Evolutionary conservation across 352 stramenopile species (phyloP).

Genomic region (Pythium biforme): DNA sequence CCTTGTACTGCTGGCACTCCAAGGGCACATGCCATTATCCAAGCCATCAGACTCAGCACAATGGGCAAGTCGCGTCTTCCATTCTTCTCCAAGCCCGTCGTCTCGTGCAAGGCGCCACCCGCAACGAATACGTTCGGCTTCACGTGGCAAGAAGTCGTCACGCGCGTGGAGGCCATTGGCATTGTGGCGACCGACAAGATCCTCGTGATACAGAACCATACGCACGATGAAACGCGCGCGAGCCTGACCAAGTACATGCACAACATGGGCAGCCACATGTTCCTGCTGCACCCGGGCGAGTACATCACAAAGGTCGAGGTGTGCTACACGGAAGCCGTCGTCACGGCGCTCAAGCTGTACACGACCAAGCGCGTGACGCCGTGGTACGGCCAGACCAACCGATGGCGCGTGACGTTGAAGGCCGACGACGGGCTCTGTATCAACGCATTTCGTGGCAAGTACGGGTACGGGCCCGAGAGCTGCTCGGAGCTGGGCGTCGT

Average conservation of each 20-base stretch:
- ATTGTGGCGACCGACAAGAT: background rate
- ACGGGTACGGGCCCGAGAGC: background rate
- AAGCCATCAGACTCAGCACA: too few relatives aligned
- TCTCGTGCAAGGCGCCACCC: background rate
- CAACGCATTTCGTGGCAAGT: slow-evolving; percentile 7
- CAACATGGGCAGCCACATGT: background rate
- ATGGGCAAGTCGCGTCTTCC: background rate
- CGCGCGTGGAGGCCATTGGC: slow-evolving; percentile 4
- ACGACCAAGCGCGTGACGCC: slow-evolving; percentile 14
- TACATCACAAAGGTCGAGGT: slow-evolving; percentile 12
- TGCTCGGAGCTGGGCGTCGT: slow-evolving; percentile 6
- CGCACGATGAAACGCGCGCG: slow-evolving; percentile 1
- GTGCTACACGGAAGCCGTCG: background rate
- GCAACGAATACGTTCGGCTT: background rate
- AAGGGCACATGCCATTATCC: too few relatives aligned
- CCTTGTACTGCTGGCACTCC: too few relatives aligned
- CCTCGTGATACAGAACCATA: background rate
- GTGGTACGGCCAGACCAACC: background rate
- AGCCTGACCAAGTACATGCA: background rate
- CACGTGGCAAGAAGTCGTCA: slow-evolving; percentile 13
- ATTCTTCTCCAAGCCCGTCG: slow-evolving; percentile 5
- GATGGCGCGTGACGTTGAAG: background rate
- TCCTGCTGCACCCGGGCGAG: slow-evolving; percentile 7
- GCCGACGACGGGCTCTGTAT: slow-evolving; percentile 2
- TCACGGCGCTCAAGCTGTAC: slow-evolving; percentile 2